Conservation (phyloP, 2,329 filamentous ascomycete species). For the Penicillium vulpinum region DNA sequence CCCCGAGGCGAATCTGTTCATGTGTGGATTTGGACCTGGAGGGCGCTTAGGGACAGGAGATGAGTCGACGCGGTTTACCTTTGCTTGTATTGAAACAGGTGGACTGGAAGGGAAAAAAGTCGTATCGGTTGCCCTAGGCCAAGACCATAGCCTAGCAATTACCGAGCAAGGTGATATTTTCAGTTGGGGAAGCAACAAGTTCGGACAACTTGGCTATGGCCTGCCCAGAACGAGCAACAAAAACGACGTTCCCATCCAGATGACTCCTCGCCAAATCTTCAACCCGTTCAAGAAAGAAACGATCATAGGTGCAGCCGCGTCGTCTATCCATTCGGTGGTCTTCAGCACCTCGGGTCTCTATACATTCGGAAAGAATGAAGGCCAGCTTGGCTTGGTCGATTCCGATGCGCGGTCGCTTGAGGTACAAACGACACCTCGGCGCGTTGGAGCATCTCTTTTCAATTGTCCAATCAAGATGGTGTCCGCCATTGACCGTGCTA, state of each 20-base stretch:
- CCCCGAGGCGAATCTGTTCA: slow-evolving; percentile 83
- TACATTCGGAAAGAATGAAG: slow-evolving; percentile 93
- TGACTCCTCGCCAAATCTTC: slow-evolving; percentile 82
- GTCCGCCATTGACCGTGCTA: slow-evolving; percentile 86
- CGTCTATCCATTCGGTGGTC: slow-evolving; percentile 85
- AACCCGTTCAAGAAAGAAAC: slow-evolving; percentile 84
- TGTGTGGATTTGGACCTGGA: slow-evolving; percentile 88
- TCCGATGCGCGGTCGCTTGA: slow-evolving; percentile 90
- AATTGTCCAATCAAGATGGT: slow-evolving; percentile 71
- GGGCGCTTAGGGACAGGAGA: slow-evolving; percentile 87
- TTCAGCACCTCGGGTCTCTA: slow-evolving; percentile 79
- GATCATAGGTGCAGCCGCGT: slow-evolving; percentile 81
- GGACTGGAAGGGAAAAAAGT: slow-evolving; percentile 72
- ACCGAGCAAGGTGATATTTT: slow-evolving; percentile 86
- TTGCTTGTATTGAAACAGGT: slow-evolving; percentile 76
- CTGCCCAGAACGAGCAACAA: slow-evolving; percentile 63
- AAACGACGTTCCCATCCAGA: slow-evolving; percentile 82
- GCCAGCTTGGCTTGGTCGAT: slow-evolving; percentile 90
- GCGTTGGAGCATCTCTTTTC: slow-evolving; percentile 83
- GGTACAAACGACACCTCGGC: slow-evolving; percentile 76
- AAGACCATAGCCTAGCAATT: slow-evolving; percentile 86
- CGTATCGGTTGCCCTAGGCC: slow-evolving; percentile 76
- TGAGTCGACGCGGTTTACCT: slow-evolving; percentile 84
- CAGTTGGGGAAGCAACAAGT: slow-evolving; percentile 89
- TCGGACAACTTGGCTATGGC: slow-evolving; percentile 81